Conservation (phyloP, 2,329 filamentous ascomycete genomes). For the Fusarium sp. region DNA sequence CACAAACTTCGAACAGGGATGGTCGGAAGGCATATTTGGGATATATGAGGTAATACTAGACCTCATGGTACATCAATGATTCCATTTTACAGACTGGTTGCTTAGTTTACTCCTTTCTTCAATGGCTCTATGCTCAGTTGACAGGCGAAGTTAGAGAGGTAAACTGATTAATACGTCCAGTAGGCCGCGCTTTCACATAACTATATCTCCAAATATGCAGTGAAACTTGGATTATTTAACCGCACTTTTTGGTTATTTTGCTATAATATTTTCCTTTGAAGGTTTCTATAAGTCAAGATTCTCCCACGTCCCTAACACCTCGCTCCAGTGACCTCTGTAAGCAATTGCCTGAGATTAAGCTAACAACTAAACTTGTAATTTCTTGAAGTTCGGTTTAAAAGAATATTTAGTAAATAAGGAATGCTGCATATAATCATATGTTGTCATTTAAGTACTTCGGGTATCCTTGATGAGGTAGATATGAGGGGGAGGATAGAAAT, state of each 20-base stretch:
- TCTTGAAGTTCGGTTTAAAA: fast-evolving
- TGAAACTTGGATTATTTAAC: too few species aligned
- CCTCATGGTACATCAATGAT: fast-evolving
- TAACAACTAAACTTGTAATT: fast-evolving
- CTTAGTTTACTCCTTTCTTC: background rate
- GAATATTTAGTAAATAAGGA: background rate
- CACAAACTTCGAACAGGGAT: fast-evolving
- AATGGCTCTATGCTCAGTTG: too few species aligned
- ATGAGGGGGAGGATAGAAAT: too few species aligned
- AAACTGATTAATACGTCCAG: too few species aligned
- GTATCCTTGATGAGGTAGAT: too few species aligned
- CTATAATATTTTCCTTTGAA: too few species aligned
- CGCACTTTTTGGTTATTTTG: too few species aligned
- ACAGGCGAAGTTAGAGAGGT: too few species aligned
- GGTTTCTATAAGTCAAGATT: background rate
- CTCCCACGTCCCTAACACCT: background rate
- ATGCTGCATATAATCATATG: background rate
- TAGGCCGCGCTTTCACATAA: too few species aligned
- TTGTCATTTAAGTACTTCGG: fast-evolving
- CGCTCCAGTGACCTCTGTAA: background rate
- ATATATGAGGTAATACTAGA: too few species aligned
- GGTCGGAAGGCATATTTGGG: fast-evolving
- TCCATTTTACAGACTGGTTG: background rate
- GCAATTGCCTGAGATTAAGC: fast-evolving
- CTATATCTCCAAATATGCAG: too few species aligned